Evolutionary conservation across 805 yeast genomes (phyloP).

Genomic region (Ogataea trehalophila): DNA sequence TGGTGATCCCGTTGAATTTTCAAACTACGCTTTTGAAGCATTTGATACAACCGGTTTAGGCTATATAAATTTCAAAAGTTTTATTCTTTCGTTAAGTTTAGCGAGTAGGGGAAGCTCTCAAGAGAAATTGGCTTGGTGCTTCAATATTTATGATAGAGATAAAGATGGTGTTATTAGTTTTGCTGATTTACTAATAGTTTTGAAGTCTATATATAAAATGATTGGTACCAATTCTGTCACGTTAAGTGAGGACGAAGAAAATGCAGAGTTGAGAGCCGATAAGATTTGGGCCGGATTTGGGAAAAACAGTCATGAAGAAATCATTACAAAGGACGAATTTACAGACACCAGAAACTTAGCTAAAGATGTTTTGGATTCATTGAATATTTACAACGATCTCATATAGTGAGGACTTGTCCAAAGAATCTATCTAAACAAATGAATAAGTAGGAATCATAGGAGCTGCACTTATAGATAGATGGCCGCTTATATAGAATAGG

Average conservation of each 20-base stretch:
- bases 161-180: constrained; percentile 71
- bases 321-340: constrained; percentile 79
- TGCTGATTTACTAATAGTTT: constrained; percentile 75
- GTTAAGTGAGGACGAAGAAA: constrained; percentile 80
- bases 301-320: constrained; percentile 55
- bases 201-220: constrained; percentile 87
- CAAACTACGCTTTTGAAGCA: constrained; percentile 81
- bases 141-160: constrained; percentile 79
- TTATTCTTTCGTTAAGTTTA: constrained; percentile 79
- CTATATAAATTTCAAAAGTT: constrained; percentile 85
- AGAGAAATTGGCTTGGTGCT: constrained; percentile 87
- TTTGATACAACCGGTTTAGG: constrained; percentile 82
- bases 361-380: constrained; percentile 68
- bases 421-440: not conserved
- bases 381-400: constrained; percentile 45
- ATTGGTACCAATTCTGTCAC: constrained; percentile 85
- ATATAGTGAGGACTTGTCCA: constrained; percentile 9
- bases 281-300: constrained; percentile 56
- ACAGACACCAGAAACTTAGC: constrained; percentile 74
- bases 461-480: not conserved
- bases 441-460: not conserved
- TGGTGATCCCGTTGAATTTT: constrained; percentile 92
- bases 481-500: too few relatives aligned
- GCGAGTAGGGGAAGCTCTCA: constrained; percentile 82
- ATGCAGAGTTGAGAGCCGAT: constrained; percentile 83